These are phyloP conservation scores for Clathrus columnatus DNA, from an alignment of 768 basidiomycete genomes.

Conservation along the genomic window DNA sequence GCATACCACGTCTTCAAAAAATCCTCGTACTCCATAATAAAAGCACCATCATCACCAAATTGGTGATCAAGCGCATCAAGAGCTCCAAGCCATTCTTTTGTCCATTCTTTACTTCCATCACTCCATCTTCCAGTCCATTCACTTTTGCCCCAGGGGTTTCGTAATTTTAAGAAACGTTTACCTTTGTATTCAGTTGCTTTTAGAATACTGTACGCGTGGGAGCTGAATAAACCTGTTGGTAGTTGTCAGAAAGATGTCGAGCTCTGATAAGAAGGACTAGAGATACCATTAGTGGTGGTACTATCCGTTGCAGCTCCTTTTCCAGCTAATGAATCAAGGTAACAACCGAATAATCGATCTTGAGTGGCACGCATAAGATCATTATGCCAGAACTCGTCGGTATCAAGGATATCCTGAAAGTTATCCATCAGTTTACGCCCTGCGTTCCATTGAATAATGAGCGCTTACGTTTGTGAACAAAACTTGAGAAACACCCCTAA, in stretches of 20 bases:
- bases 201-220: constrained; percentile 41
- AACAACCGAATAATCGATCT: constrained; percentile 46
- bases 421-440: background rate
- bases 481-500: constrained; percentile 8
- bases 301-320: background rate
- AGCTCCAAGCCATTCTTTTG: constrained; percentile 32
- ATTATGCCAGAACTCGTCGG: constrained; percentile 44
- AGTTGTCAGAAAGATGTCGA: background rate
- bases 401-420: constrained; percentile 40
- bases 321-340: constrained; percentile 25
- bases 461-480: constrained; percentile 5
- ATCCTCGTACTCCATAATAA: constrained; percentile 29
- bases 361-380: constrained; percentile 42
- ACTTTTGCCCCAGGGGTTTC: constrained; percentile 30
- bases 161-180: constrained; percentile 39
- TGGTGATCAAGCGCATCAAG: constrained; percentile 27
- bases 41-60: constrained; percentile 23
- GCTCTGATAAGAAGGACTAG: background rate
- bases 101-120: constrained; percentile 23
- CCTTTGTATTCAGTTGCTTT: constrained; percentile 35
- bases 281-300: constrained; percentile 5
- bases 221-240: constrained; percentile 2
- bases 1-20: constrained; percentile 36
- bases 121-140: constrained; percentile 16
- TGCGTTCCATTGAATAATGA: background rate